phyloP scores from a whole-genome alignment of 2,329 filamentous ascomycete genomes.

The Epichloe coenophiala region DNA sequence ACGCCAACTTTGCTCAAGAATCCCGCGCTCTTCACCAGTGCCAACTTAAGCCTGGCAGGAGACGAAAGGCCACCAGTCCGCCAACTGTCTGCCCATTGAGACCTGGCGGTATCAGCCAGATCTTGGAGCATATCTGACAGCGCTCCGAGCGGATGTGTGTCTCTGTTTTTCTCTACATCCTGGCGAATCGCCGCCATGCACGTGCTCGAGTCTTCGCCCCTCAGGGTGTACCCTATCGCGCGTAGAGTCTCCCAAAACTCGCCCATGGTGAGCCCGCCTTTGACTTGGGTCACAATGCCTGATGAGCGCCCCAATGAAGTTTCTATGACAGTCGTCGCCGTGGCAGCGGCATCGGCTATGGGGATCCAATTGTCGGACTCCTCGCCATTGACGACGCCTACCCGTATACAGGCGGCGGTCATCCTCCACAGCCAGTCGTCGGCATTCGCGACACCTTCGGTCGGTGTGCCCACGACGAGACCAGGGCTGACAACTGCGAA shows the following conservation, averaged over 20 bases:
- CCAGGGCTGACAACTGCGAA: neutral
- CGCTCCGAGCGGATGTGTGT: slow-evolving; percentile 4
- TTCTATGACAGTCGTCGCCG: slow-evolving; percentile 5
- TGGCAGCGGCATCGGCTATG: slow-evolving; percentile 5
- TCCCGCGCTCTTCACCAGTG: neutral
- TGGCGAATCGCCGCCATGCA: neutral
- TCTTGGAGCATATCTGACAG: slow-evolving; percentile 3
- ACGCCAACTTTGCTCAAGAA: neutral
- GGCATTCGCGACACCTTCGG: slow-evolving; percentile 10
- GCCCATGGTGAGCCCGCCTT: slow-evolving; percentile 2
- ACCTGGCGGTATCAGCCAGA: neutral
- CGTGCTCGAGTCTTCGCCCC: neutral
- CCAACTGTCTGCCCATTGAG: neutral
- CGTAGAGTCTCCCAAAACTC: slow-evolving; percentile 3
- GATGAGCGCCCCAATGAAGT: neutral
- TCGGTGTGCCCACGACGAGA: slow-evolving; percentile 10
- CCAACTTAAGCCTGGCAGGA: neutral
- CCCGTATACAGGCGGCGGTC: slow-evolving; percentile 5
- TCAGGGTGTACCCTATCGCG: neutral
- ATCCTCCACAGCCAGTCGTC: slow-evolving; percentile 12
- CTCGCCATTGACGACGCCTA: slow-evolving; percentile 7
- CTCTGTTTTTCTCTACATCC: slow-evolving; percentile 2
- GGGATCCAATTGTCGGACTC: slow-evolving; percentile 1
- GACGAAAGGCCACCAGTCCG: neutral
- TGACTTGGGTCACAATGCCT: neutral